A percentile compares a stretch with the other conserved stretches of the same genome.
These are phyloP conservation scores for Phytophthora cactorum DNA, from an alignment of 352 stramenopile genomes.

Conservation along the genomic window DNA sequence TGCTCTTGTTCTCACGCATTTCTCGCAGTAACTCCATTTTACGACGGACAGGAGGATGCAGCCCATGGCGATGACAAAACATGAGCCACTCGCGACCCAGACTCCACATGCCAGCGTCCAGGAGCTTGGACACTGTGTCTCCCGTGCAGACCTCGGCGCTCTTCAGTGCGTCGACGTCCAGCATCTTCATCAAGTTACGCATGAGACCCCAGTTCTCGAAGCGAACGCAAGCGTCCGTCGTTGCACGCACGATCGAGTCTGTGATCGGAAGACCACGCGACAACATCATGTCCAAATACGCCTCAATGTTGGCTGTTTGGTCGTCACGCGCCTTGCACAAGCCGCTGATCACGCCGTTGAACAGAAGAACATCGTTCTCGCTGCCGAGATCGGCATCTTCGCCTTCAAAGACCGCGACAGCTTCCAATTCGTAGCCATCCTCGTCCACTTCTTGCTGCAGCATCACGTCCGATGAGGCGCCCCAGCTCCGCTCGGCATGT, in stretches of 20 bases:
- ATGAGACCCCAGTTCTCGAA: slow-evolving; percentile 69
- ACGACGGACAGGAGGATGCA: slow-evolving; percentile 69
- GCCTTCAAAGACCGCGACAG: slow-evolving; percentile 30
- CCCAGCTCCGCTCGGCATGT: slow-evolving; percentile 55
- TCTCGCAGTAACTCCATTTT: slow-evolving; percentile 61
- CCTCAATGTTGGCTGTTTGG: slow-evolving; percentile 67
- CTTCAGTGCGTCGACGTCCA: slow-evolving; percentile 57
- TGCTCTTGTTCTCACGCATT: slow-evolving; percentile 41
- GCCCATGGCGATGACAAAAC: slow-evolving; percentile 45
- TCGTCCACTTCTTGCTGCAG: slow-evolving; percentile 40
- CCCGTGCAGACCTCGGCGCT: slow-evolving; percentile 71
- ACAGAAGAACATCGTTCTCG: slow-evolving; percentile 56
- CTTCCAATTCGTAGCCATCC: slow-evolving; percentile 36
- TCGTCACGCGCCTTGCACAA: slow-evolving; percentile 79
- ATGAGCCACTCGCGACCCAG: slow-evolving; percentile 66
- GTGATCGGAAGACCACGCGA: slow-evolving; percentile 59
- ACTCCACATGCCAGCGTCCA: slow-evolving; percentile 62
- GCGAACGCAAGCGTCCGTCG: slow-evolving; percentile 73
- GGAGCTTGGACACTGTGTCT: slow-evolving; percentile 81
- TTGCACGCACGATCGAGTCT: slow-evolving; percentile 79
- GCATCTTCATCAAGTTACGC: slow-evolving; percentile 46
- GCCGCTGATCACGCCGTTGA: slow-evolving; percentile 82
- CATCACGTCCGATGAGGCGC: slow-evolving; percentile 26
- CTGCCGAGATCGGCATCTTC: slow-evolving; percentile 37
- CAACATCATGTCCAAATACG: slow-evolving; percentile 65